Base-by-base conservation (phyloP, 768 basidiomycete genomes). In the Xanthoconium purpureum region DNA sequence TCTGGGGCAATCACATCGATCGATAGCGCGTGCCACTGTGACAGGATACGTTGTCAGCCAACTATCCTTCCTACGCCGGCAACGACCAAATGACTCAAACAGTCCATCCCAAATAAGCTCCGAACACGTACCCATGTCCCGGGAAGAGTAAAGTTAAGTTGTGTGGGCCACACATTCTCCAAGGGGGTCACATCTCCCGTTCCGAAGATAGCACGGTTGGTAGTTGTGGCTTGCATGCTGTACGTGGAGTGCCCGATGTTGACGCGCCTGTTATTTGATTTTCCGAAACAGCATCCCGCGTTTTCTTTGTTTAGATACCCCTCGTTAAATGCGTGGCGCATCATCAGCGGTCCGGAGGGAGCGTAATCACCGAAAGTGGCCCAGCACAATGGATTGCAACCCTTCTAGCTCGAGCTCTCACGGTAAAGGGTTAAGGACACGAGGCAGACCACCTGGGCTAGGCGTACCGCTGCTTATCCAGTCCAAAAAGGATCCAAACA, bases 291-390 rank as follows among this genome's bases (percentile, higher is more conserved):
- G 55, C 62, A 45, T 55, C 33, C 52, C 33, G 33, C 20, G 24
- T 28, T 28, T 29, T 28, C 5, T n/a, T 30, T 11, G 38, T 20
- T 47, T 42, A 52, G 52, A 47, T 13, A 29, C 48, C 45, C 14
- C 11, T 45, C 40, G 13, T 52, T 51, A 13, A 38, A 14, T 28
- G 36, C 32, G 55, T 62, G 49, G 50, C 51, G 46, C 44, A 44
- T 38, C 43, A 58, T 56, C 54, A 59, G 58, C 52, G 60, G 51
- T 15, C 46, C 51, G 55, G 54, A 56, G 45, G 54, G 3, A 35
- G 62, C 57, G 66, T 43, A 54, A 67, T 62, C 68, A 59, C 63
- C 68, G 63, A 58, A 2, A 30, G 12, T 12, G 28, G 20, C 18
- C 15, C 36, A n/a, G n/a, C 8, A 35, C 50, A 44, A 56, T 20